Percentiles rank a stretch among this genome's conserved stretches.
These are phyloP conservation scores for Chlamydomonas incerta DNA, from an alignment of 139 green algal species.

Conservation along the genomic window DNA sequence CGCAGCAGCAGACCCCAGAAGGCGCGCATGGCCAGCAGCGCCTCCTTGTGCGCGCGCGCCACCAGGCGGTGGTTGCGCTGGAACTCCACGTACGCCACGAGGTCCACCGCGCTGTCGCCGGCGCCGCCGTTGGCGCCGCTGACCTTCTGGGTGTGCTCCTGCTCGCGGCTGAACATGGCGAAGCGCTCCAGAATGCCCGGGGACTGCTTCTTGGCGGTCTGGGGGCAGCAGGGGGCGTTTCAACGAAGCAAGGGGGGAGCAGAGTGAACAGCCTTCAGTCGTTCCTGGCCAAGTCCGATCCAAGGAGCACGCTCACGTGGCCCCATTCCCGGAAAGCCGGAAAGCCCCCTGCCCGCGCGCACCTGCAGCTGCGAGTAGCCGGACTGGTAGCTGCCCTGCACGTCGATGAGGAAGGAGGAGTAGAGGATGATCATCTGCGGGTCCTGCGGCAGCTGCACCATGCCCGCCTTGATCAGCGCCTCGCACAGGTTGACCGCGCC, in stretches of 20 bases:
- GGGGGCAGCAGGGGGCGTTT: background rate
- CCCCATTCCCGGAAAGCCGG: too few relatives aligned
- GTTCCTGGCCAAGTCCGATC: too few relatives aligned
- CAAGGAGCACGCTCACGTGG: too few relatives aligned
- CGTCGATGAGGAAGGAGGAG: conserved; percentile 41
- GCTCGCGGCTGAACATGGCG: too few relatives aligned
- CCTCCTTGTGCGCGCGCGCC: conserved; percentile 28
- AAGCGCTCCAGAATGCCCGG: conserved; percentile 44
- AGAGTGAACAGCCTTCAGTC: too few relatives aligned
- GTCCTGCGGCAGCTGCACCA: conserved; percentile 27
- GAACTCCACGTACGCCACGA: too few relatives aligned
- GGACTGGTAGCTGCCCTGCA: too few relatives aligned
- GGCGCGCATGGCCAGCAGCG: conserved; percentile 24
- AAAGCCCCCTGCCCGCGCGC: background rate
- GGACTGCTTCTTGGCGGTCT: conserved; percentile 42
- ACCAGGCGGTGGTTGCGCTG: too few relatives aligned
- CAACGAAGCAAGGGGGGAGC: too few relatives aligned
- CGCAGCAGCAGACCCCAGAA: conserved; percentile 49
- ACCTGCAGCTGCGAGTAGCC: conserved; percentile 42
- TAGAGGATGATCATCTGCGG: conserved; percentile 31
- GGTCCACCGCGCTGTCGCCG: conserved; percentile 28
- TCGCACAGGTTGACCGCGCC: conserved; percentile 10
- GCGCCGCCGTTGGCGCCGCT: conserved; percentile 9
- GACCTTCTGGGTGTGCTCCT: conserved; percentile 37
- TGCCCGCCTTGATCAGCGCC: conserved; percentile 26